Evolutionary conservation across 306 rosid genomes (phyloP).

Genomic region (Fragaria iinumae): DNA sequence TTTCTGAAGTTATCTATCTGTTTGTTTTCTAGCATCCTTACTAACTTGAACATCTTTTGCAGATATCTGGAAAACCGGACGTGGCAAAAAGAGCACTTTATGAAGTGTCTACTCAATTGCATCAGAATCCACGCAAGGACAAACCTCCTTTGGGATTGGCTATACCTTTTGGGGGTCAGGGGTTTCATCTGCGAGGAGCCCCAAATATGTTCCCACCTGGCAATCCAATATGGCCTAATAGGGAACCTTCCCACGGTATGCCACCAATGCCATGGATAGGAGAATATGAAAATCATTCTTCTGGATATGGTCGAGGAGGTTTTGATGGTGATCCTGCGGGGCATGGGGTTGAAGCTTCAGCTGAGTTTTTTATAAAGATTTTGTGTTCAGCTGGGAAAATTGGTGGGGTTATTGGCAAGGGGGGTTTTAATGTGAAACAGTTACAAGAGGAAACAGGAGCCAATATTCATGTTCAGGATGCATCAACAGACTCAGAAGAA

Average conservation of each 20-base stretch:
- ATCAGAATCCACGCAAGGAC: conserved; percentile 41
- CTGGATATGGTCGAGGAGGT: conserved; percentile 16
- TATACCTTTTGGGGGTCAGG: conserved; percentile 28
- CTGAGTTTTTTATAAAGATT: conserved; percentile 37
- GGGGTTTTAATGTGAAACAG: conserved; percentile 36
- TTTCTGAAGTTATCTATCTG: neutral
- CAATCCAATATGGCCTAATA: conserved; percentile 30
- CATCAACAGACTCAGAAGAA: conserved; percentile 30
- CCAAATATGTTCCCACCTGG: conserved; percentile 23
- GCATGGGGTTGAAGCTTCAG: conserved; percentile 25
- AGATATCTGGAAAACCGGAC: conserved; percentile 38
- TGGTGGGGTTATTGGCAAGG: conserved; percentile 48
- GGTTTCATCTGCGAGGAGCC: conserved; percentile 26
- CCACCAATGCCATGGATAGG: conserved; percentile 25
- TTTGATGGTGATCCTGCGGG: conserved; percentile 22
- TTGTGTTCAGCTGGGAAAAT: conserved; percentile 38
- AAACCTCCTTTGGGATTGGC: conserved; percentile 20
- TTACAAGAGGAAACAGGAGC: conserved; percentile 39
- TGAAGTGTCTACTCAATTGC: conserved; percentile 33
- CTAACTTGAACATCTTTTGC: conserved; percentile 22
- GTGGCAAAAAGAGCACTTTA: conserved; percentile 37
- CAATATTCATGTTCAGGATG: conserved; percentile 33
- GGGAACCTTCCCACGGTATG: conserved; percentile 16
- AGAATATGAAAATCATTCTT: conserved; percentile 17
- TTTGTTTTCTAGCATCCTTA: conserved; percentile 4